Percentiles rank a stretch among this genome's conserved stretches.
phyloP scores from a whole-genome alignment of 148 eudicot genomes.

The Pouteria glomerata region DNA sequence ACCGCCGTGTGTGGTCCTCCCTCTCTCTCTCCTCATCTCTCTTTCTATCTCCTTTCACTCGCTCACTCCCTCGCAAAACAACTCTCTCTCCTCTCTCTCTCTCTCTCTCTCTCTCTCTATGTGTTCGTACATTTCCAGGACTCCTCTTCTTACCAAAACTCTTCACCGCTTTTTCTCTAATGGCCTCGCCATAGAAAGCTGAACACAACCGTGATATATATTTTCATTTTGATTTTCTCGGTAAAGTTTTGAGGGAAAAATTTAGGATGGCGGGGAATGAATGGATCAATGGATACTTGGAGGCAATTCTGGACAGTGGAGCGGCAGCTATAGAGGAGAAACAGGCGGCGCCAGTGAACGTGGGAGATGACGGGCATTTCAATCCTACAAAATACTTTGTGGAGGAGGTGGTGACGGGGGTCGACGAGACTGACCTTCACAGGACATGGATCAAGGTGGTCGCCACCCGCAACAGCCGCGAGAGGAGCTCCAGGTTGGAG shows the following conservation, averaged over 20 bases:
- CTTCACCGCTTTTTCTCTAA: not conserved
- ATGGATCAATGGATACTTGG: slow-evolving; percentile 80
- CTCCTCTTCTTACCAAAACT: slow-evolving; percentile 9
- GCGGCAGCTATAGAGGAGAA: slow-evolving; percentile 35
- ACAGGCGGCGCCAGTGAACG: slow-evolving; percentile 20
- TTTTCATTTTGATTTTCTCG: not conserved
- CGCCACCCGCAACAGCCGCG: slow-evolving; percentile 59
- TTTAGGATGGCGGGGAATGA: slow-evolving; percentile 61
- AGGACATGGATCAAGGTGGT: slow-evolving; percentile 80
- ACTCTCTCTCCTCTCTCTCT: not conserved
- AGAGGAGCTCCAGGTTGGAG: slow-evolving; percentile 67
- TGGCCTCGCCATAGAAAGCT: not conserved
- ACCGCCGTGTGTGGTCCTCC: slow-evolving; percentile 25
- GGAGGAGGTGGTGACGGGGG: slow-evolving; percentile 68
- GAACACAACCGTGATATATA: not conserved
- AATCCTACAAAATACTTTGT: slow-evolving; percentile 72
- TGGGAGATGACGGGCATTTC: slow-evolving; percentile 29
- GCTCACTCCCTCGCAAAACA: too few species aligned
- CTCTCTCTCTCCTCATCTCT: not conserved
- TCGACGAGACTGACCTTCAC: slow-evolving; percentile 62
- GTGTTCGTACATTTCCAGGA: not conserved
- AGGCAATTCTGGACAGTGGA: slow-evolving; percentile 63
- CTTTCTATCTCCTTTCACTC: not conserved
- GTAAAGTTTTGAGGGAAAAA: not conserved
- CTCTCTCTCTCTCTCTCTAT: not conserved